Base-by-base conservation (phyloP, 116 monocot genomes). In the Zostera marina region DNA sequence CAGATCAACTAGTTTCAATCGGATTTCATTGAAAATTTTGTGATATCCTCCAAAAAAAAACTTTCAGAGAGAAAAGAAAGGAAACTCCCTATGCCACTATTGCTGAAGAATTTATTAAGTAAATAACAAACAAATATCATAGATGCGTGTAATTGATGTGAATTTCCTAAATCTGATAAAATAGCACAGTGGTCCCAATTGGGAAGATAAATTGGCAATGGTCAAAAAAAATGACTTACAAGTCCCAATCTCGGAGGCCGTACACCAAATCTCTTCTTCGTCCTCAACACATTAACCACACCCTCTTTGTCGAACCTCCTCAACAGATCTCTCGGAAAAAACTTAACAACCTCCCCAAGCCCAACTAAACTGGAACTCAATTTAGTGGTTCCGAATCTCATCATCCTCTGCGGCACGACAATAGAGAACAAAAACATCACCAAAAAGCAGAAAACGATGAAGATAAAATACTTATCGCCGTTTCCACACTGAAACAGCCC, bases 171-270 rank as follows among this genome's bases (percentile, higher is more conserved):
- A 32, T 32, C 32, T 32, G 5, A 32, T 32, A 32, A 32, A 0
- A 32, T 2, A 2, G 32, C 32, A 32, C 32, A 32, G 4, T 32
- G 5, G 32, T 32, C 32, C 32, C 32, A 1, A 32, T 32, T 5
- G 32, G 5, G 5, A 32, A 32, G 5, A 5, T 3, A 32, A 32
- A 2, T 26, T 32, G 5, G 32, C 32, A 32, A 3, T 32, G 5
- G 32, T 32, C 2, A 0, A 32, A 32, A 32, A 45, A 32, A 20
- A 53, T 7, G 43, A 53, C 68, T 74, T 41, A 75, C 75, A 3
- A 75, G 22, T 17, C 58, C 75, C 16, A 75, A 53, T 60, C 65
- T 68, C 2, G 75, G 69, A 9, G 54, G 54, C 63, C 75, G 52
- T 15, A 75, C 55, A 12, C 69, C 75, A 22, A 65, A 1, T 52